Conservation (phyloP, 805 yeast species). For the Kodamaea hsintzibuensis region DNA sequence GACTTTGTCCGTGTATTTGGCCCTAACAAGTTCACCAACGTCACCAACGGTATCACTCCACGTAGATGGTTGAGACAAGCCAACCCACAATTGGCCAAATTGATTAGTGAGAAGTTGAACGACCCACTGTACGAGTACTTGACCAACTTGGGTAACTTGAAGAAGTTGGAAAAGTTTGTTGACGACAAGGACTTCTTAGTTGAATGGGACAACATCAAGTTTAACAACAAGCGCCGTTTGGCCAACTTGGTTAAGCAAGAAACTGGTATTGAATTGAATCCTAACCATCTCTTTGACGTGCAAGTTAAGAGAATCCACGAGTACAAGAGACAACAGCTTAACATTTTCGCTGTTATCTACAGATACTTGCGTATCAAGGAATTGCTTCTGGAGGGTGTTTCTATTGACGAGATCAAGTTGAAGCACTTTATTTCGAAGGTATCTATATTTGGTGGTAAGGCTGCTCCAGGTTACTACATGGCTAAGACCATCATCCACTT, state of each 20-base stretch:
- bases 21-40: slow-evolving; percentile 79
- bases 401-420: slow-evolving; percentile 52
- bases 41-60: slow-evolving; percentile 94
- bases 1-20: slow-evolving; percentile 88
- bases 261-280: slow-evolving; percentile 68
- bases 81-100: slow-evolving; percentile 74
- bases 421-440: slow-evolving; percentile 71
- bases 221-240: slow-evolving; percentile 64
- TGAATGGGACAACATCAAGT: slow-evolving; percentile 72
- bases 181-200: slow-evolving; percentile 68
- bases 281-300: slow-evolving; percentile 77
- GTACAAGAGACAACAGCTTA: slow-evolving; percentile 92
- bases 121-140: slow-evolving; percentile 64
- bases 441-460: slow-evolving; percentile 87
- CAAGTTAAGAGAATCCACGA: slow-evolving; percentile 96
- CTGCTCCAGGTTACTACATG: slow-evolving; percentile 97
- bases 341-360: slow-evolving; percentile 85
- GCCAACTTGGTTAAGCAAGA: slow-evolving; percentile 64
- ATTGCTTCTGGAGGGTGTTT: slow-evolving; percentile 50
- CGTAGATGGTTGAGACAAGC: slow-evolving; percentile 96
- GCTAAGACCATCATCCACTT: slow-evolving; percentile 89
- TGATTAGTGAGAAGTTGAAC: slow-evolving; percentile 72
- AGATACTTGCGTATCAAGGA: slow-evolving; percentile 77
- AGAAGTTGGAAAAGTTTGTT: slow-evolving; percentile 62
- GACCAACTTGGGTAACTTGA: slow-evolving; percentile 65